Base-by-base conservation (phyloP, 768 basidiomycete genomes). In the Mrakia hoshinonis region DNA sequence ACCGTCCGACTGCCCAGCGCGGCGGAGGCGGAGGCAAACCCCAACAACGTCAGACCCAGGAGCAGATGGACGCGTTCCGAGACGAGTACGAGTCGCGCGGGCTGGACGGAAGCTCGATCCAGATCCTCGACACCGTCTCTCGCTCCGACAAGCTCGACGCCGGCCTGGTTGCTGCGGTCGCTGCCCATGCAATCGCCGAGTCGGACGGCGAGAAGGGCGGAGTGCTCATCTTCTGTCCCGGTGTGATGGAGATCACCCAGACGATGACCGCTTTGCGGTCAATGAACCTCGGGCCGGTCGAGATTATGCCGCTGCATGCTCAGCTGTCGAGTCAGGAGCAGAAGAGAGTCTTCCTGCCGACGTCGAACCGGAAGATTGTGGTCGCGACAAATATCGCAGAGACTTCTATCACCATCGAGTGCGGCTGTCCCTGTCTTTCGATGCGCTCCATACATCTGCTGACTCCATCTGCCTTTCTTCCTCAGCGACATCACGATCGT, bases 331-430 rank as follows among this genome's bases (percentile, higher is more conserved):
- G 82, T 48, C 86, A 88, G 15, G 92, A 96, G 76, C 94, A 97
- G 78, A 85, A 86, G 18, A 81, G 81, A 10, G 89, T 93, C 0
- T 97, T 96, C 76, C 79, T 83, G 11, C 81, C 81, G 5, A 85
- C 85, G 0, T 80, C 83, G 2, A 75, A 73, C 64, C 88, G 92
- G 84, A 95, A 95, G 78, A 85, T 95, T 36, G 87, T 96, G 54
- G 90, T 87, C 0, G 85, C 92, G 0, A 96, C 94, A 3, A 96
- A 96, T 76, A 90, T 97, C 38, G 91, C 91, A 7, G 91, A 93
- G 84, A 90, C 87, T 70, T 67, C 82, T 77, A 65, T 74, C 36
- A 75, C 78, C 18, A 73, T 64, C 52, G 39, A 62, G 47, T 51
- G 9, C n/a, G 31, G 36, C 12, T 51, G 43, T 15, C 31, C 58